These are phyloP conservation scores for Trichoderma koningiopsis DNA, from an alignment of 2,329 filamentous ascomycete species.

Conservation along the genomic window DNA sequence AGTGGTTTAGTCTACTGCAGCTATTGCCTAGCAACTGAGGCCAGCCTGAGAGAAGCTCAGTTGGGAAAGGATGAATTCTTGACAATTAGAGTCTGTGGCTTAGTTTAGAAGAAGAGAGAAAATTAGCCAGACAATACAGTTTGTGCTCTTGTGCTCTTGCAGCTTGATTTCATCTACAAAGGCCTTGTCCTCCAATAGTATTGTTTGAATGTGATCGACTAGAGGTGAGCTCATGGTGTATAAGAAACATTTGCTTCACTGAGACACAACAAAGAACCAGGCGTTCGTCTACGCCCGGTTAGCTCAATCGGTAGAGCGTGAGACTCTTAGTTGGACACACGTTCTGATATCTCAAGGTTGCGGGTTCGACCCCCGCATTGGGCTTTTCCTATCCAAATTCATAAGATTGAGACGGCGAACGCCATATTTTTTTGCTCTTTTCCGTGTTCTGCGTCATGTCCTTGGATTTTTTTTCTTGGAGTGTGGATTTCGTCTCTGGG, in stretches of 20 bases:
- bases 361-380: constrained; percentile 55
- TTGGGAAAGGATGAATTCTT: neutral
- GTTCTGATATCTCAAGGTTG: constrained; percentile 53
- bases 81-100: neutral
- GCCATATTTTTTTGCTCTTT: neutral
- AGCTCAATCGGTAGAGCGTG: constrained; percentile 63
- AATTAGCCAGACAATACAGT: neutral
- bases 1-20: too few relatives aligned
- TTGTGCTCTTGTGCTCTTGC: too few relatives aligned
- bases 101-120: neutral
- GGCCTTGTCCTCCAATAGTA: too few relatives aligned
- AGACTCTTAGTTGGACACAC: constrained; percentile 55
- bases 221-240: neutral
- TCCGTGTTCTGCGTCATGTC: neutral
- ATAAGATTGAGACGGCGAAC: neutral
- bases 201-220: too few relatives aligned
- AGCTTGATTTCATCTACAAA: too few relatives aligned
- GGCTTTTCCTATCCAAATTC: constrained; percentile 42
- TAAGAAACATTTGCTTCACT: neutral
- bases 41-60: neutral
- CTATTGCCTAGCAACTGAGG: too few relatives aligned
- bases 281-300: constrained; percentile 36
- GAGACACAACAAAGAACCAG: neutral
- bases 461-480: neutral
- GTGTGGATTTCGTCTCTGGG: neutral